Evolutionary conservation across 2,329 filamentous ascomycete genomes (phyloP), one percentile per base, ranked within the genome.

Genomic region (Myotisia sp.): DNA sequence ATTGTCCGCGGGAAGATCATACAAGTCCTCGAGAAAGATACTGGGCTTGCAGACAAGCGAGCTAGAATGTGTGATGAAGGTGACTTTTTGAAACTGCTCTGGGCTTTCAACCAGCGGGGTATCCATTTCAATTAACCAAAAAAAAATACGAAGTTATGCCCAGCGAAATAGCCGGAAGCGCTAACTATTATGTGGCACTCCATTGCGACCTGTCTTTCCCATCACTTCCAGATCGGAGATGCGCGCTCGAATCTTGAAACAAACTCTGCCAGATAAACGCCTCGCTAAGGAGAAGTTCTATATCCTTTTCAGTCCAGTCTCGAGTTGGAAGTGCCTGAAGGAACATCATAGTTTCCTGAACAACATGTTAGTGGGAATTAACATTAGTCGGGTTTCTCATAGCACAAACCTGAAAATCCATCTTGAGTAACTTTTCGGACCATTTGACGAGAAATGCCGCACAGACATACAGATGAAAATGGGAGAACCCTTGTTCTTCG

Each of bases 231-330:
- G 57, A 49, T 33, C 58, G 55, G 40, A 98, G 64, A 63, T 98
- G 90, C 23, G 90, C 92, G 36, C 84, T 79, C 6, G 85, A 93
- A 32, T 87, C 87, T 50, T 92, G 85, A 62, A 94, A 98, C 28
- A 98, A 65, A 52, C 83, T 93, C 63, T 98, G 86, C 92, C 90
- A 98, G 44, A 98, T 94, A 50, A 90, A 98, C 3, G 90, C 90
- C 62, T 98, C 90, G 52, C 85, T 94, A 27, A 98, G 67, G 36
- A 98, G 65, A 38, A 98, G 69, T 56, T 95, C 90, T 48, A 98
- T 92, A 52, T 98, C 90, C 63, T 95, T 95, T 54, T 94, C 90
- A 1, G 84, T 94, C 90, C 90, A 98, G 36, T 79, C 72, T 47
- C 80, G 79, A 5, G 92, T 98, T 3, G 92, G 90, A 37, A 98